These are phyloP conservation scores for Talaromyces sp. DNA, from an alignment of 2,329 filamentous ascomycete species.

Conservation along the genomic window DNA sequence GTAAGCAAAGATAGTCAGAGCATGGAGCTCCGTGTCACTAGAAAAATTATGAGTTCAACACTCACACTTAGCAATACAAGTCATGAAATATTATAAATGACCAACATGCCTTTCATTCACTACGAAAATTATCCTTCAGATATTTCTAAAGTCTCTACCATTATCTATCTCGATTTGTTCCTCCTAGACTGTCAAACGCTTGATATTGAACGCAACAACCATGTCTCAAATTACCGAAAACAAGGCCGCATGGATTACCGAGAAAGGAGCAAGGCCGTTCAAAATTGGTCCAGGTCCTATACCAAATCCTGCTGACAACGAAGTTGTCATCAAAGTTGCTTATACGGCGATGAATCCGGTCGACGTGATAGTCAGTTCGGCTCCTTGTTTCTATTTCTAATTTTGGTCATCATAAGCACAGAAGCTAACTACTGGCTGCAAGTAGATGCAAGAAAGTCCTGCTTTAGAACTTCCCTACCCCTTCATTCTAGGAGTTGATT, in stretches of 20 bases:
- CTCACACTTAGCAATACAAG: not conserved
- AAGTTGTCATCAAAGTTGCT: constrained; percentile 18
- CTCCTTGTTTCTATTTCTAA: not conserved
- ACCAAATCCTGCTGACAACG: constrained; percentile 12
- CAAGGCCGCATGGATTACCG: constrained; percentile 17
- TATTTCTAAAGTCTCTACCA: not conserved
- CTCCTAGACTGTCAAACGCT: not conserved
- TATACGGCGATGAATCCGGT: constrained; percentile 19
- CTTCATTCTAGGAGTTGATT: constrained; percentile 39
- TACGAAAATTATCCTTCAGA: not conserved
- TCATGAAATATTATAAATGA: not conserved
- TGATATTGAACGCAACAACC: not conserved
- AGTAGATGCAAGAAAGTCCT: not conserved
- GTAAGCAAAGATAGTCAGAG: not conserved
- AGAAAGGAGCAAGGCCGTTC: constrained; percentile 8
- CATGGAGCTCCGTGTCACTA: not conserved
- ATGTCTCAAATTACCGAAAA: constrained; percentile 11
- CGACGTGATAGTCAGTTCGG: constrained; percentile 10
- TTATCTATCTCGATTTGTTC: not conserved
- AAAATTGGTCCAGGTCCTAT: constrained; percentile 13
- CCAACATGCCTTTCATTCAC: too few relatives aligned
- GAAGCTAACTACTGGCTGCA: not conserved
- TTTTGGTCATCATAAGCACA: not conserved
- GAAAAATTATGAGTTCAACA: not conserved
- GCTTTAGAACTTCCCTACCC: constrained; percentile 28